phyloP scores from a whole-genome alignment of 1,139 yeast species.

The Eremothecium cymbalariae region DNA sequence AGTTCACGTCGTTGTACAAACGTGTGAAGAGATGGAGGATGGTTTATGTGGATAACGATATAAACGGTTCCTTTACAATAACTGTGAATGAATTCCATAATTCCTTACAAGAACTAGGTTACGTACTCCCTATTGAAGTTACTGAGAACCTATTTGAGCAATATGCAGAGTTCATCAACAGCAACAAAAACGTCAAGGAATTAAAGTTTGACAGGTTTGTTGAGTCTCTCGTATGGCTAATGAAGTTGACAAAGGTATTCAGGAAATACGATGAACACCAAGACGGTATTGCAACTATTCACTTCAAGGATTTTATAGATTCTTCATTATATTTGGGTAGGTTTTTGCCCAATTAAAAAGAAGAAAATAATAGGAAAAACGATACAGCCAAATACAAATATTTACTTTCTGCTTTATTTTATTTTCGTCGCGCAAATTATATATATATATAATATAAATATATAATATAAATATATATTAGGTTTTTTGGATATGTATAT shows the following conservation, averaged over 20 bases:
- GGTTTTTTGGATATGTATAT: too few relatives aligned
- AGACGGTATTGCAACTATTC: conserved; percentile 69
- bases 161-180: conserved; percentile 29
- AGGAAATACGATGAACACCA: conserved; percentile 69
- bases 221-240: conserved; percentile 67
- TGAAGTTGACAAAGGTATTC: conserved; percentile 71
- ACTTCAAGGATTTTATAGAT: conserved; percentile 69
- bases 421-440: too few relatives aligned
- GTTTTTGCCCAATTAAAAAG: conserved; percentile 28
- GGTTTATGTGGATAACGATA: conserved; percentile 32
- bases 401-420: not conserved
- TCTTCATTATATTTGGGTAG: conserved; percentile 33
- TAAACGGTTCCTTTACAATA: conserved; percentile 30
- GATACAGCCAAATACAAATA: not conserved
- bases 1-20: conserved; percentile 30
- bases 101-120: conserved; percentile 31
- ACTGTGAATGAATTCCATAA: conserved; percentile 29
- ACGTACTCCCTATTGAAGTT: conserved; percentile 30
- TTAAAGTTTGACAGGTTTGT: conserved; percentile 77
- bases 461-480: too few relatives aligned
- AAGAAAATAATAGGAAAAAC: too few relatives aligned
- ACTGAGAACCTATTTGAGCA: conserved; percentile 31
- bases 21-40: conserved; percentile 32
- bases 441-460: too few relatives aligned
- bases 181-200: conserved; percentile 39